Percentiles rank a stretch among this genome's conserved stretches.
These are phyloP conservation scores for Funneliformis caledonium DNA, from an alignment of 371 early-diverging fungal species.

Conservation along the genomic window DNA sequence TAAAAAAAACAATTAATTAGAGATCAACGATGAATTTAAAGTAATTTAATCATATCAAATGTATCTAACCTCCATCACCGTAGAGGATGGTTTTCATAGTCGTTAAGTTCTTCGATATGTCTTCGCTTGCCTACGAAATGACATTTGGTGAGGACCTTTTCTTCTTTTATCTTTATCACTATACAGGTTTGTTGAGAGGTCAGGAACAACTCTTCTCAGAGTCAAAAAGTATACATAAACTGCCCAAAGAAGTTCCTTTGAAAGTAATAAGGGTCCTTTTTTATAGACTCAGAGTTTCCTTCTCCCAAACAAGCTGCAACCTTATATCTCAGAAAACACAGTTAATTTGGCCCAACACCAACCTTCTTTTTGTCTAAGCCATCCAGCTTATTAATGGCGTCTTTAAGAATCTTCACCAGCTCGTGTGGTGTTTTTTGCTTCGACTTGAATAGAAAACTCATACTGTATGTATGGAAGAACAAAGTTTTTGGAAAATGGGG, in stretches of 20 bases:
- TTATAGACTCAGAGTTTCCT: neutral
- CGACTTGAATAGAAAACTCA: slow-evolving; percentile 91
- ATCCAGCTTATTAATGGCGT: slow-evolving; percentile 75
- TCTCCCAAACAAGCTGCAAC: neutral
- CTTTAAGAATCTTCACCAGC: slow-evolving; percentile 84
- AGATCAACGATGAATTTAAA: slow-evolving; percentile 1
- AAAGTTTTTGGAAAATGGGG: neutral
- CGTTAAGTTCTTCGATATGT: slow-evolving; percentile 90
- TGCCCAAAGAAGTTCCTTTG: neutral
- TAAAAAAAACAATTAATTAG: neutral
- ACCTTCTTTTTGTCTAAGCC: slow-evolving; percentile 69
- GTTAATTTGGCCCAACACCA: slow-evolving; percentile 12
- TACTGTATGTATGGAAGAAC: slow-evolving; percentile 44
- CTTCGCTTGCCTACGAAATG: slow-evolving; percentile 84
- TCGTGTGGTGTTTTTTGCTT: slow-evolving; percentile 89
- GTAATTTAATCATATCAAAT: slow-evolving; percentile 14
- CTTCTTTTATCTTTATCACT: slow-evolving; percentile 23
- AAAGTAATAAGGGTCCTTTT: neutral
- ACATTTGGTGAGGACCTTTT: slow-evolving; percentile 25
- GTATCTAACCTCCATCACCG: slow-evolving; percentile 81
- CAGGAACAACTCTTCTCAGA: slow-evolving; percentile 56
- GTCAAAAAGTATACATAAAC: slow-evolving; percentile 50
- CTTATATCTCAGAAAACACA: neutral
- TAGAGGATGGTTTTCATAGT: slow-evolving; percentile 91
- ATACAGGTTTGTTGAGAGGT: slow-evolving; percentile 23